Conservation (phyloP, 2,329 filamentous ascomycete genomes). For the Lachnellula arida region DNA sequence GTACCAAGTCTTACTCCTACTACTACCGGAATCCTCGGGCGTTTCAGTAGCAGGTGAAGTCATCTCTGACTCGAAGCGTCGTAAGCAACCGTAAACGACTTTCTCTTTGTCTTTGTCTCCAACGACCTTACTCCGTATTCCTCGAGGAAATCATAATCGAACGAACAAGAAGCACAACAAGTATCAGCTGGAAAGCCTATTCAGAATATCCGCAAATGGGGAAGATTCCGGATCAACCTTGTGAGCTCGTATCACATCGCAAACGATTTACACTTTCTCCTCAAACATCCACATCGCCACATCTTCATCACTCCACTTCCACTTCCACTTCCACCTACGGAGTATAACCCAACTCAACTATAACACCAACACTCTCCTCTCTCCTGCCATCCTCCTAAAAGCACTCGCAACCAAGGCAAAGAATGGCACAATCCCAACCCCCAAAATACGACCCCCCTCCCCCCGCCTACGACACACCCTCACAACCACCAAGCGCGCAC, state of each 20-base stretch:
- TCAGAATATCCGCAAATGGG: too few species aligned
- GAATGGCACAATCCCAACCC: constrained; percentile 8
- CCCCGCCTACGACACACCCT: constrained; percentile 19
- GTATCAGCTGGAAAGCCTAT: too few species aligned
- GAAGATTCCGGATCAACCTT: too few species aligned
- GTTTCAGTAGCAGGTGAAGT: neutral
- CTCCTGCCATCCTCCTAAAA: too few species aligned
- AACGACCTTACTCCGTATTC: neutral
- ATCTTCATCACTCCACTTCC: neutral
- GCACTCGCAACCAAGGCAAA: neutral
- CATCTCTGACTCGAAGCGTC: neutral
- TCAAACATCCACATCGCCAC: neutral
- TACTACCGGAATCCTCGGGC: neutral
- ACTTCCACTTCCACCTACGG: too few species aligned
- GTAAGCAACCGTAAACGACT: neutral
- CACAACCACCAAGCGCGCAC: constrained; percentile 19
- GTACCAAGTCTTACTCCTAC: neutral
- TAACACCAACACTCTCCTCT: neutral
- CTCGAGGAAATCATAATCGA: neutral
- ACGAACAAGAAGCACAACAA: too few species aligned
- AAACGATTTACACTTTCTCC: too few species aligned
- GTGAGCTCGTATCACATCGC: too few species aligned
- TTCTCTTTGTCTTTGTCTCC: neutral
- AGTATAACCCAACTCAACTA: too few species aligned
- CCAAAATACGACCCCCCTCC: constrained; percentile 18